Base-by-base conservation (phyloP, 768 basidiomycete genomes). In the Suillus occidentalis region DNA sequence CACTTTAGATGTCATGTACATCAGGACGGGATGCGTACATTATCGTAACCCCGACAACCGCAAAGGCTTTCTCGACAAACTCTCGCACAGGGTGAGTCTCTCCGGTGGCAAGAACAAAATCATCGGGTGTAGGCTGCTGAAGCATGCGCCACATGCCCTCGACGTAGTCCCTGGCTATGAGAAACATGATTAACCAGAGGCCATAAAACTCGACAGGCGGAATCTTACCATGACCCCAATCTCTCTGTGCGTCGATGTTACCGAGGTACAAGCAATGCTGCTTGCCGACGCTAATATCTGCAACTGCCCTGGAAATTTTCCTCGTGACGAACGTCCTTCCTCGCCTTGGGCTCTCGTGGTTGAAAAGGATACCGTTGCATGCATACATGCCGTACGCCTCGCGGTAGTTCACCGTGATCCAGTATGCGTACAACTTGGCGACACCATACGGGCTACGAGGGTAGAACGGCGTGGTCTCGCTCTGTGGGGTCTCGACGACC, bases 101-200 rank as follows among this genome's bases (percentile, higher is more conserved):
- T 36, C 95, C 95, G 1, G 95, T 97, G 0, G 95, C 95, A 55
- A 97, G 91, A 61, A 97, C 95, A 72, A 92, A 99, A 79, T 99
- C 96, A 12, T 95, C 87, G 1, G 96, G 80, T 25, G 71, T 66
- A 8, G 88, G 82, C 77, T 97, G 94, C 77, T 99, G 96, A 53
- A 98, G 87, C 87, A 99, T 95, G 72, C 84, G 84, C 95, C 95
- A 97, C 96, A 97, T 97, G 47, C 96, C 96, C 78, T 98, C 96
- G 12, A 97, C 91, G 75, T 97, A 97, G 75, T 94, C 92, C 65
- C 86, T 87, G 59, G 91, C 91, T 92, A 65, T 25, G 43, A 60
- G 58, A n/a, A 28, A 13, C 18, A 31, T n/a, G 40, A 4, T 42
- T 40, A 18, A 25, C 10, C 4, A 1, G 58, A 31, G 18, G 20